A percentile compares a stretch with the other conserved stretches of the same genome.
phyloP scores from a whole-genome alignment of 441 rosid genomes.

The Daphne laureola region DNA sequence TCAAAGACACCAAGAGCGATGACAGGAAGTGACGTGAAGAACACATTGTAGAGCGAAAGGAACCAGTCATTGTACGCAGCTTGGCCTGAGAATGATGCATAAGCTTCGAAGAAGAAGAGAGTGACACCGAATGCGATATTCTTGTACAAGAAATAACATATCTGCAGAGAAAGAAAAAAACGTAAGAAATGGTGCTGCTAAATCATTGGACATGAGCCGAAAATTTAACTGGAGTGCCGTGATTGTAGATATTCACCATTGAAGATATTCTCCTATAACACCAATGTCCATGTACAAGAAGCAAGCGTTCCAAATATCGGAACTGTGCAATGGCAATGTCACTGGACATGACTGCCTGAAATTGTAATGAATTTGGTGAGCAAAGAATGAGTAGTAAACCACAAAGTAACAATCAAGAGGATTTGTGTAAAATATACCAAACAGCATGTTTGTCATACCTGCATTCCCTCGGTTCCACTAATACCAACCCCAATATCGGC shows the following conservation, averaged over 20 bases:
- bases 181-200: too few relatives aligned
- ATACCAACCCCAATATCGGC: slow-evolving; percentile 92
- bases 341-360: slow-evolving; percentile 92
- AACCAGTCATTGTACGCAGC: slow-evolving; percentile 87
- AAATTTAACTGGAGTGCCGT: too few relatives aligned
- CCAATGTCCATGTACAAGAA: slow-evolving; percentile 97
- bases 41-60: slow-evolving; percentile 69
- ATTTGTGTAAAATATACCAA: too few relatives aligned
- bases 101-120: slow-evolving; percentile 75
- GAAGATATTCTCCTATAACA: slow-evolving; percentile 90
- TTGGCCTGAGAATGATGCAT: slow-evolving; percentile 84
- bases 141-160: slow-evolving; percentile 97
- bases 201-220: too few relatives aligned
- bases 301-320: slow-evolving; percentile 72
- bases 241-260: slow-evolving; percentile 42
- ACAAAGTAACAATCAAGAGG: not conserved
- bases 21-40: slow-evolving; percentile 97
- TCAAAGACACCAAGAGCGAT: slow-evolving; percentile 91
- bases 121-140: slow-evolving; percentile 88
- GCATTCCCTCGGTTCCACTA: slow-evolving; percentile 95
- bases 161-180: slow-evolving; percentile 35
- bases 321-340: slow-evolving; percentile 86
- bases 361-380: not conserved
- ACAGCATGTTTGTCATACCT: slow-evolving; percentile 31
- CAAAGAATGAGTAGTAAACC: slow-evolving; percentile 2